Evolutionary conservation across 176 grass and related monocot species (phyloP).

Genomic region (bread wheat (Triticum aestivum)): DNA sequence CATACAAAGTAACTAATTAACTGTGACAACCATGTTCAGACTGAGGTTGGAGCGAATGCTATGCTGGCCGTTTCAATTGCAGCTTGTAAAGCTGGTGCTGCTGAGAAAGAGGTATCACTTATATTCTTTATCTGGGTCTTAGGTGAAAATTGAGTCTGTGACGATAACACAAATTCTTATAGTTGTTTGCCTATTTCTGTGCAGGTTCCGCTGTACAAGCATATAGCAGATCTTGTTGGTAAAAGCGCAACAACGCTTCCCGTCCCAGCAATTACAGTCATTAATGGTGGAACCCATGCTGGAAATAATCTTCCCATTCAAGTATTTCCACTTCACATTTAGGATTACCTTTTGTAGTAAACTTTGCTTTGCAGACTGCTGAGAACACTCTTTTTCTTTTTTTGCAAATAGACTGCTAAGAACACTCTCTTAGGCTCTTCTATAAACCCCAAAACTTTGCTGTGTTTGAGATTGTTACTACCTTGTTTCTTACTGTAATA

Average conservation of each 20-base stretch:
- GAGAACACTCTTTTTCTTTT: background rate
- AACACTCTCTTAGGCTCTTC: background rate
- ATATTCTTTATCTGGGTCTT: background rate
- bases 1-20: background rate
- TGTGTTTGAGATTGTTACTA: conserved; percentile 2
- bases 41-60: conserved; percentile 79
- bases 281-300: conserved; percentile 92
- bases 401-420: background rate
- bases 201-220: conserved; percentile 89
- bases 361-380: background rate
- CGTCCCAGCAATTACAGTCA: conserved; percentile 82
- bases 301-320: conserved; percentile 72
- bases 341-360: conserved; percentile 17
- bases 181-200: conserved; percentile 26
- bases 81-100: conserved; percentile 96
- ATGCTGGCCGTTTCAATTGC: conserved; percentile 96
- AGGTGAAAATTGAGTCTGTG: background rate
- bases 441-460: background rate
- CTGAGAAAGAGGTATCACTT: conserved; percentile 83
- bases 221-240: conserved; percentile 93
- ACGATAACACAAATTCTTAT: background rate
- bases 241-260: conserved; percentile 74
- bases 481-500: conserved; percentile 15
- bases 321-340: conserved; percentile 45
- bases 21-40: conserved; percentile 34